A percentile compares a stretch with the other conserved stretches of the same genome.
These are phyloP conservation scores for Fusarium scirpi DNA, from an alignment of 2,329 filamentous ascomycete species.

Conservation along the genomic window DNA sequence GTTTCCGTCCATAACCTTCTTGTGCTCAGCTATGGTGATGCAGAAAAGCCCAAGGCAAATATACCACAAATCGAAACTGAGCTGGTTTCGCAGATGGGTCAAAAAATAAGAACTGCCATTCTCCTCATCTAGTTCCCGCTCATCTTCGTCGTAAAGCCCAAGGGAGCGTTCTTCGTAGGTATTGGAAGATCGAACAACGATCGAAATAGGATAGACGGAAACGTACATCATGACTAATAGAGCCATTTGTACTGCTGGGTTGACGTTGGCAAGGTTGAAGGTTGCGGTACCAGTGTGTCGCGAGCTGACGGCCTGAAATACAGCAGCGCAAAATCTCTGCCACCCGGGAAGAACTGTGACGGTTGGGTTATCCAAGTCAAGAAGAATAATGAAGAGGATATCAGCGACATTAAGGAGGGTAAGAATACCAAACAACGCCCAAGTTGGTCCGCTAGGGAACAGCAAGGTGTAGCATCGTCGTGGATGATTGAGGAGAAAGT, in stretches of 20 bases:
- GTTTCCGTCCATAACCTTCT: slow-evolving; percentile 42
- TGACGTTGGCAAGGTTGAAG: slow-evolving; percentile 62
- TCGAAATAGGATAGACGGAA: slow-evolving; percentile 69
- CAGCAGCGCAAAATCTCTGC: slow-evolving; percentile 64
- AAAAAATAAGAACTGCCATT: slow-evolving; percentile 49
- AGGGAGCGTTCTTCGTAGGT: slow-evolving; percentile 72
- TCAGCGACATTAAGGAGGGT: slow-evolving; percentile 66
- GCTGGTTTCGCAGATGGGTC: slow-evolving; percentile 53
- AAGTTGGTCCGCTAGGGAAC: slow-evolving; percentile 70
- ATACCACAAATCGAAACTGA: slow-evolving; percentile 58
- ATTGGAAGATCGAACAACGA: slow-evolving; percentile 70
- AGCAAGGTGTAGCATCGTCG: slow-evolving; percentile 72
- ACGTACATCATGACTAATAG: slow-evolving; percentile 77
- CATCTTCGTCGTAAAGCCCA: slow-evolving; percentile 63
- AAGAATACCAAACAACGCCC: slow-evolving; percentile 65
- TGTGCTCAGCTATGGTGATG: slow-evolving; percentile 50
- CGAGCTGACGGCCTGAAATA: slow-evolving; percentile 68
- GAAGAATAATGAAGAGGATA: slow-evolving; percentile 64
- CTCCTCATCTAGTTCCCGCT: slow-evolving; percentile 45
- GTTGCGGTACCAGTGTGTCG: slow-evolving; percentile 62
- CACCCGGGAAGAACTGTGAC: slow-evolving; percentile 60
- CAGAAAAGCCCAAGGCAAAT: slow-evolving; percentile 55
- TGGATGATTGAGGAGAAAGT: slow-evolving; percentile 72
- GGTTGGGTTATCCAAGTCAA: slow-evolving; percentile 64
- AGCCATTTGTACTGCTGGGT: slow-evolving; percentile 67